Evolutionary conservation across 2,329 filamentous ascomycete genomes (phyloP).

Genomic region (Cordyceps pruinosa): DNA sequence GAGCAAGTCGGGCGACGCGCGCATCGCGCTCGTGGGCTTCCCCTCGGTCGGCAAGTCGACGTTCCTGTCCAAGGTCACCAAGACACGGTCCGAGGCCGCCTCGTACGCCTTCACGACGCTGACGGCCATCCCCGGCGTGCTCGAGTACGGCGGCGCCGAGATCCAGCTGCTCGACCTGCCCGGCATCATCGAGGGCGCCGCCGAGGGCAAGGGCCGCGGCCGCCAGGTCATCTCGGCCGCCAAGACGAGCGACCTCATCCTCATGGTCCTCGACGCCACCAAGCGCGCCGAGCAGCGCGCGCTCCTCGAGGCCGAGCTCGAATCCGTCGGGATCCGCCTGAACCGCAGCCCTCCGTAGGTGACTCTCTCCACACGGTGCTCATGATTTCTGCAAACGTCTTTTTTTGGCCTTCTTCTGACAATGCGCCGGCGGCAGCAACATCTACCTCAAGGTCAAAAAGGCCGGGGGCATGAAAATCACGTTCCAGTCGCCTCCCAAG

Average conservation of each 20-base stretch:
- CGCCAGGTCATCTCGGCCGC: conserved; percentile 95
- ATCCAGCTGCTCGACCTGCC: conserved; percentile 97
- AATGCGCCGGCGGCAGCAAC: conserved; percentile 52
- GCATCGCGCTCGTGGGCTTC: conserved; percentile 96
- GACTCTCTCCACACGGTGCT: background rate
- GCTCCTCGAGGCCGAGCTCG: conserved; percentile 82
- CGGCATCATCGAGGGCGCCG: conserved; percentile 94
- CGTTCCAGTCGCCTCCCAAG: conserved; percentile 84
- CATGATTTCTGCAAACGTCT: too few species aligned
- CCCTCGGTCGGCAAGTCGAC: conserved; percentile 98
- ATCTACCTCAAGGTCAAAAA: conserved; percentile 97
- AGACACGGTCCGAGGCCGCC: conserved; percentile 92
- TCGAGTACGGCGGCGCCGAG: conserved; percentile 96
- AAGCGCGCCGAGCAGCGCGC: conserved; percentile 92
- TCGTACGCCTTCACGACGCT: conserved; percentile 96
- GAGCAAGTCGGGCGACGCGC: conserved; percentile 90
- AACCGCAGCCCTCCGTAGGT: conserved; percentile 84
- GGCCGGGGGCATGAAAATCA: conserved; percentile 97
- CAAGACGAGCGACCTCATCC: conserved; percentile 93
- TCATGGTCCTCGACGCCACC: conserved; percentile 96
- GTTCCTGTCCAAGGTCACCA: conserved; percentile 97
- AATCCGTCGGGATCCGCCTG: conserved; percentile 88
- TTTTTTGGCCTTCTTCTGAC: background rate
- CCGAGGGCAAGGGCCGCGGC: conserved; percentile 92
- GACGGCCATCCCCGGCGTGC: conserved; percentile 92